Evolutionary conservation across 768 basidiomycete genomes (phyloP).

Genomic region (Russula abietina): DNA sequence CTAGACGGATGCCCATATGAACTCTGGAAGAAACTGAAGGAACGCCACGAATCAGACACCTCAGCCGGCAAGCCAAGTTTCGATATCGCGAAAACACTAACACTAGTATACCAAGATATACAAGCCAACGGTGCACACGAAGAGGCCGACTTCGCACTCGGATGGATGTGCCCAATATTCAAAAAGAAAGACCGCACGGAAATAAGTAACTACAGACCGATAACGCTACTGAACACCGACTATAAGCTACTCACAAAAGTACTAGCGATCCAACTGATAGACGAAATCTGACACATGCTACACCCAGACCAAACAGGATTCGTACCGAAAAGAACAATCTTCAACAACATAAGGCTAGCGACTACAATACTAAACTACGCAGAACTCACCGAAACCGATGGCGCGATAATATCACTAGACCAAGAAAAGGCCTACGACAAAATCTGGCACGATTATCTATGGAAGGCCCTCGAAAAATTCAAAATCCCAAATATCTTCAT

Average conservation of each 20-base stretch:
- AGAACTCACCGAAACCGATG: neutral
- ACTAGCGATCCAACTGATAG: conserved; percentile 3
- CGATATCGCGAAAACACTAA: neutral
- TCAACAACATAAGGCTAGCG: neutral
- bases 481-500: too few relatives aligned
- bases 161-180: conserved; percentile 25
- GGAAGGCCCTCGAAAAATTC: too few relatives aligned
- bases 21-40: neutral
- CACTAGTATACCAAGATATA: conserved; percentile 21
- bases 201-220: conserved; percentile 23
- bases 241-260: conserved; percentile 26
- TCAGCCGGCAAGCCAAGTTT: neutral
- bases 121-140: conserved; percentile 9
- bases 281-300: neutral
- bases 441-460: too few relatives aligned
- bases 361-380: neutral
- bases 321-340: neutral
- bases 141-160: neutral
- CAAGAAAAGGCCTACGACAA: neutral
- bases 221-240: conserved; percentile 18
- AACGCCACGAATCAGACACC: too few relatives aligned
- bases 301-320: conserved; percentile 10
- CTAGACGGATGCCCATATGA: too few relatives aligned
- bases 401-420: neutral
- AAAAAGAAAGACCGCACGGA: conserved; percentile 21